Percentiles rank a stretch among this genome's conserved stretches.
phyloP scores from a whole-genome alignment of 768 basidiomycete species.

The Melanogaster broomeanus region DNA sequence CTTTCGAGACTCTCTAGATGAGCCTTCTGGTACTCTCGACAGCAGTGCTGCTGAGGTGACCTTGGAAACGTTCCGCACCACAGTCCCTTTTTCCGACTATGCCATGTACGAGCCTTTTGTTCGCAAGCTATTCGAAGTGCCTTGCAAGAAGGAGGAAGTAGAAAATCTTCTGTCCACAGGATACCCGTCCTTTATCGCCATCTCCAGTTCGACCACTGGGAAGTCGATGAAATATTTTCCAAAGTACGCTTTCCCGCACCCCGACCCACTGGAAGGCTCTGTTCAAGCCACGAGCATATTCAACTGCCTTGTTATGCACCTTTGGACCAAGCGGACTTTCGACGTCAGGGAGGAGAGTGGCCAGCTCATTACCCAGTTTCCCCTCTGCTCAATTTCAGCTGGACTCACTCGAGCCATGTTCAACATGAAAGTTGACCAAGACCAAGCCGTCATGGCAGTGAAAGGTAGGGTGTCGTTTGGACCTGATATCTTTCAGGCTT shows the following conservation, averaged over 20 bases:
- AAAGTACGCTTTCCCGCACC: not conserved
- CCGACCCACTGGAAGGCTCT: not conserved
- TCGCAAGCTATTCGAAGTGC: not conserved
- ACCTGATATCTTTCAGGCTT: not conserved
- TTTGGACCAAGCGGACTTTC: not conserved
- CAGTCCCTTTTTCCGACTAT: conserved; percentile 5
- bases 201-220: conserved; percentile 5
- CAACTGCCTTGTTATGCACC: not conserved
- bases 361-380: not conserved
- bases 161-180: conserved; percentile 4
- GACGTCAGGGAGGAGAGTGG: not conserved
- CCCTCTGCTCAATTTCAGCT: not conserved
- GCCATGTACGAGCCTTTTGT: conserved; percentile 3
- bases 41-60: not conserved
- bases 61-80: not conserved
- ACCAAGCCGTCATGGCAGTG: not conserved
- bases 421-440: not conserved
- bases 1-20: not conserved
- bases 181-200: not conserved
- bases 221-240: not conserved
- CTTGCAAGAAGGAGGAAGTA: conserved; percentile 9
- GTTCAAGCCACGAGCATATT: not conserved
- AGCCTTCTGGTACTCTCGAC: not conserved
- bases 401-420: not conserved
- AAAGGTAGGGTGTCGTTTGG: not conserved